A percentile compares a stretch with the other conserved stretches of the same genome.
Conservation (phyloP, 352 stramenopile genomes). For the Phytopythium aichiense region DNA sequence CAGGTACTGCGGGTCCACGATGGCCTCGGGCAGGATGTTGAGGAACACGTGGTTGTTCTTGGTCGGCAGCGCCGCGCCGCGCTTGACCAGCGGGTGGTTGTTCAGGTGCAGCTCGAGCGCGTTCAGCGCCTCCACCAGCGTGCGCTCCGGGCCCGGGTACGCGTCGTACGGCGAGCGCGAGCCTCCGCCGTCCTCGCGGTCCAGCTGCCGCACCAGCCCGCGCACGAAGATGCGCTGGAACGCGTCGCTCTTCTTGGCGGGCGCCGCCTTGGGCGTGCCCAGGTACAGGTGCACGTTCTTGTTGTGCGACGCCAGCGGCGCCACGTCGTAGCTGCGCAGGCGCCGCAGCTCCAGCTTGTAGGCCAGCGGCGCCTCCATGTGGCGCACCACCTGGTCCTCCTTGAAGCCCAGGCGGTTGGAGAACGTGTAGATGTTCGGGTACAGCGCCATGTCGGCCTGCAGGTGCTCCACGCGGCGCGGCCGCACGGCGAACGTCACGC, state of each 20-base stretch:
- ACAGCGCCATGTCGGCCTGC: slow-evolving; percentile 64
- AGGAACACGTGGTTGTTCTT: slow-evolving; percentile 99
- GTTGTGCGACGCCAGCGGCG: slow-evolving; percentile 89
- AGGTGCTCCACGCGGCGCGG: slow-evolving; percentile 39
- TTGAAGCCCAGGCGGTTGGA: slow-evolving; percentile 87
- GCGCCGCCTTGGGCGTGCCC: slow-evolving; percentile 88
- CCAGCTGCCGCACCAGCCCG: slow-evolving; percentile 91
- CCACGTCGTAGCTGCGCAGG: slow-evolving; percentile 97
- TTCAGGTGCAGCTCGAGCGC: slow-evolving; percentile 95
- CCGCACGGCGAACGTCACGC: slow-evolving; percentile 85
- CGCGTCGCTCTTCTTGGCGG: slow-evolving; percentile 78
- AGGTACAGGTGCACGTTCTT: slow-evolving; percentile 99
- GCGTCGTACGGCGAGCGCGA: slow-evolving; percentile 86
- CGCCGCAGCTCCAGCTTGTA: slow-evolving; percentile 98
- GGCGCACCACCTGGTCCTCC: slow-evolving; percentile 97
- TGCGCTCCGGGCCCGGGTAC: slow-evolving; percentile 92
- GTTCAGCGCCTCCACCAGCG: slow-evolving; percentile 98
- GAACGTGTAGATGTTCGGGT: slow-evolving; percentile 90
- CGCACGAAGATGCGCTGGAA: slow-evolving; percentile 96
- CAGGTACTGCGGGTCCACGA: slow-evolving; percentile 94
- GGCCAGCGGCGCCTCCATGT: slow-evolving; percentile 97
- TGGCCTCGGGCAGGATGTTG: slow-evolving; percentile 95
- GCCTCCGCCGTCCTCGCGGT: slow-evolving; percentile 64
- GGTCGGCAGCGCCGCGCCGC: slow-evolving; percentile 43
- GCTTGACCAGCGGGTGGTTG: slow-evolving; percentile 87